These are phyloP conservation scores for Puccinia novopanici DNA, from an alignment of 1,284 basidiomycete genomes.

Conservation along the genomic window DNA sequence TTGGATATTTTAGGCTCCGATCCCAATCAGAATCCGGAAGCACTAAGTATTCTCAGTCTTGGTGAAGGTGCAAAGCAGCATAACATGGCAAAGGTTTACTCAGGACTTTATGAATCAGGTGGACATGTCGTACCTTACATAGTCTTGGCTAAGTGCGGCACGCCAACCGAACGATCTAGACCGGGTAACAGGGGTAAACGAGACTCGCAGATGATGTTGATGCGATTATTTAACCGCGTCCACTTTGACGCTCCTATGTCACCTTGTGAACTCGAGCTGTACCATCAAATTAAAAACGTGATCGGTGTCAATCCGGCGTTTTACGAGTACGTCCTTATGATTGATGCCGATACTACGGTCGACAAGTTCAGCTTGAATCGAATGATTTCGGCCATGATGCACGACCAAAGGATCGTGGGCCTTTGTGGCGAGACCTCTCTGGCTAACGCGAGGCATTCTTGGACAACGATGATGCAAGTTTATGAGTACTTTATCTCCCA, in stretches of 20 bases:
- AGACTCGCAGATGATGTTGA: conserved; percentile 91
- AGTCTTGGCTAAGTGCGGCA: conserved; percentile 94
- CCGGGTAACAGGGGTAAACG: conserved; percentile 96
- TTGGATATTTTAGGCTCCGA: conserved; percentile 94
- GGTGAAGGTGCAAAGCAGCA: conserved; percentile 94
- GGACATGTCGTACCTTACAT: conserved; percentile 96
- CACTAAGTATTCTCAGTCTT: conserved; percentile 86
- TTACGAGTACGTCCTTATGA: conserved; percentile 95
- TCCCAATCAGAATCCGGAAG: conserved; percentile 88
- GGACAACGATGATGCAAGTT: conserved; percentile 97
- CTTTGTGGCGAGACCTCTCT: conserved; percentile 91
- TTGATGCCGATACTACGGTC: conserved; percentile 96
- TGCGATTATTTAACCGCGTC: conserved; percentile 97
- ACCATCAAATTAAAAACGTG: conserved; percentile 98
- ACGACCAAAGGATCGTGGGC: conserved; percentile 89
- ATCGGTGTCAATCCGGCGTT: conserved; percentile 98
- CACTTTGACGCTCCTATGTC: conserved; percentile 97
- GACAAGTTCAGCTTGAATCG: conserved; percentile 82
- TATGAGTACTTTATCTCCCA: conserved; percentile 60
- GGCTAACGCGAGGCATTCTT: conserved; percentile 84
- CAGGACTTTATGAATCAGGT: conserved; percentile 86
- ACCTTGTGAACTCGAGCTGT: conserved; percentile 93
- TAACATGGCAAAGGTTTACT: conserved; percentile 98
- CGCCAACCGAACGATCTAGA: conserved; percentile 85
- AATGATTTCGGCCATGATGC: conserved; percentile 78